Conservation (phyloP, 345 rosid species). For the Salix suchowensis region DNA sequence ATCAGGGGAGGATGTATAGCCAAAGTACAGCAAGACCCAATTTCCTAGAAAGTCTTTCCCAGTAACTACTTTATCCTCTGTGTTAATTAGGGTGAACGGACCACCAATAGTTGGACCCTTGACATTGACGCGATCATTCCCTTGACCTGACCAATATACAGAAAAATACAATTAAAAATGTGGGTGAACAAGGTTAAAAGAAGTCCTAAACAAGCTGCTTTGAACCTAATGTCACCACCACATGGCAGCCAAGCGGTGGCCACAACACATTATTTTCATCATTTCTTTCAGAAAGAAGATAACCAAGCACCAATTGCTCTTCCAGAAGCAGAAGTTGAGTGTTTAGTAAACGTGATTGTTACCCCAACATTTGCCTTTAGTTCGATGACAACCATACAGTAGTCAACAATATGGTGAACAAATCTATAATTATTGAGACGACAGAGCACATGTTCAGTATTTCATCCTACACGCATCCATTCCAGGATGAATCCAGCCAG, state of each 20-base stretch:
- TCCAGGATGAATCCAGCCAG: not conserved
- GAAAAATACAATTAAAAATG: slow-evolving; percentile 1
- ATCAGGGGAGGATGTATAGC: slow-evolving; percentile 92
- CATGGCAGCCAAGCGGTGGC: not conserved
- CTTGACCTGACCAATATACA: slow-evolving; percentile 38
- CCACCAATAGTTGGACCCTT: slow-evolving; percentile 77
- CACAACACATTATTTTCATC: not conserved
- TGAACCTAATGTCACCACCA: not conserved
- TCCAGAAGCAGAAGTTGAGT: not conserved
- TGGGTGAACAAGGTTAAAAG: not conserved
- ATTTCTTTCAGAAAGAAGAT: not conserved
- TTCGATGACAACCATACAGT: not conserved
- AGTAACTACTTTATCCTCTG: slow-evolving; percentile 48
- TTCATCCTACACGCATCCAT: not conserved
- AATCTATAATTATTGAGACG: not conserved
- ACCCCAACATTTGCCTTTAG: not conserved
- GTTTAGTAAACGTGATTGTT: not conserved
- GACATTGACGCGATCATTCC: slow-evolving; percentile 16
- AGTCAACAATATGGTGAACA: not conserved
- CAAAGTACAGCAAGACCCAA: slow-evolving; percentile 84
- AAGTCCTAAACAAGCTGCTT: not conserved
- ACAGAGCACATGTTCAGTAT: not conserved
- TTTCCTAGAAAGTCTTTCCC: slow-evolving; percentile 57
- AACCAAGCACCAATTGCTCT: not conserved
- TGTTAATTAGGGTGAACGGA: slow-evolving; percentile 61